Evolutionary conservation across 306 rosid species (phyloP).

Genomic region (Styphnolobium japonicum): DNA sequence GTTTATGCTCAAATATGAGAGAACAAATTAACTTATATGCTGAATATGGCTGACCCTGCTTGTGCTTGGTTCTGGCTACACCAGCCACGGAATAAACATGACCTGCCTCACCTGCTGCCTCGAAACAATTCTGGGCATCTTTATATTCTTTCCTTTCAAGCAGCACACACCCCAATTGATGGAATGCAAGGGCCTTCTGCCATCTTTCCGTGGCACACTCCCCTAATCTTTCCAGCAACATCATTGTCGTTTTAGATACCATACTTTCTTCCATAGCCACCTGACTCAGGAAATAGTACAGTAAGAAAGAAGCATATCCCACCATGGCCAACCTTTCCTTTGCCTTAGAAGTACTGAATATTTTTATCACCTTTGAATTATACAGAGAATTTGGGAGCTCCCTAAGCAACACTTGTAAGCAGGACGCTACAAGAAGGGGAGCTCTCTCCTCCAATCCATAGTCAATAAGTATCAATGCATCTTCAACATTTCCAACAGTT

Average conservation of each 20-base stretch:
- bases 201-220: conserved; percentile 56
- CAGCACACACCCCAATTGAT: conserved; percentile 66
- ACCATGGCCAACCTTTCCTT: conserved; percentile 48
- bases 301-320: conserved; percentile 57
- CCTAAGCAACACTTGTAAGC: conserved; percentile 69
- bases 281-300: conserved; percentile 71
- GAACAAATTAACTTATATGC: conserved; percentile 64
- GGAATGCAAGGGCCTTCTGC: conserved; percentile 64
- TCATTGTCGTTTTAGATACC: conserved; percentile 52
- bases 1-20: conserved; percentile 53
- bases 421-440: conserved; percentile 57
- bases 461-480: conserved; percentile 57
- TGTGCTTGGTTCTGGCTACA: conserved; percentile 62
- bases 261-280: conserved; percentile 72
- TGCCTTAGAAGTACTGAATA: conserved; percentile 51
- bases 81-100: conserved; percentile 72
- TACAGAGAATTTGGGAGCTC: conserved; percentile 52
- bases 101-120: conserved; percentile 59
- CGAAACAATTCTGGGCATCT: conserved; percentile 47
- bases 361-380: conserved; percentile 41
- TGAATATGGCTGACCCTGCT: conserved; percentile 60
- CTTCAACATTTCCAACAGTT: conserved; percentile 42
- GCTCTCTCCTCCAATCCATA: conserved; percentile 70
- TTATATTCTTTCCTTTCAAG: conserved; percentile 58
- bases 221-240: conserved; percentile 61